These are phyloP conservation scores for Colletotrichum karsti DNA, from an alignment of 2,329 filamentous ascomycete species.

Conservation along the genomic window DNA sequence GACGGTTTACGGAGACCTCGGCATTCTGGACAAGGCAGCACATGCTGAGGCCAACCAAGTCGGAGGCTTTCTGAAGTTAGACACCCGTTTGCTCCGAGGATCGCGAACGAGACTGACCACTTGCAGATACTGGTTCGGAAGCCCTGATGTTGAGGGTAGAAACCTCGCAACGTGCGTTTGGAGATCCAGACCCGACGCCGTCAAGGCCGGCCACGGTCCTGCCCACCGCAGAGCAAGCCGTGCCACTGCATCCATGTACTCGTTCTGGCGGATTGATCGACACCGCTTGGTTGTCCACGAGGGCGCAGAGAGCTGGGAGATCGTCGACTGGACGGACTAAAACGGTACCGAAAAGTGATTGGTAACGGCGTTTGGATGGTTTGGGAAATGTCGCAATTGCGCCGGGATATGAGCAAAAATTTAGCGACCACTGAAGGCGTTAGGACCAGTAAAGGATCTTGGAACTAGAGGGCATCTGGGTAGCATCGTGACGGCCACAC, in stretches of 20 bases:
- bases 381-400: constrained; percentile 22
- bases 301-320: constrained; percentile 69
- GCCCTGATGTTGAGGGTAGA: constrained; percentile 71
- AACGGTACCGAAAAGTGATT: constrained; percentile 16
- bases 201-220: constrained; percentile 65
- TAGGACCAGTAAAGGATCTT: not conserved
- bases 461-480: not conserved
- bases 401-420: constrained; percentile 12
- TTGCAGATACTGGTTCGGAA: constrained; percentile 85
- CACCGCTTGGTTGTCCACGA: constrained; percentile 75
- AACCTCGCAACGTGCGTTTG: constrained; percentile 86
- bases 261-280: constrained; percentile 76
- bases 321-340: constrained; percentile 63
- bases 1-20: constrained; percentile 70
- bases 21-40: constrained; percentile 78
- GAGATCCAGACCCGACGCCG: constrained; percentile 67
- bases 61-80: constrained; percentile 80
- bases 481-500: constrained; percentile 11
- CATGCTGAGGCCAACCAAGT: constrained; percentile 82
- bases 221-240: constrained; percentile 73
- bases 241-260: constrained; percentile 69
- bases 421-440: not conserved
- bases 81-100: not conserved
- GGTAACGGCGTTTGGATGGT: constrained; percentile 13
- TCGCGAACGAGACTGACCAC: constrained; percentile 23